Base-by-base conservation (phyloP, 768 basidiomycete species). In the Kwoniella sp. region DNA sequence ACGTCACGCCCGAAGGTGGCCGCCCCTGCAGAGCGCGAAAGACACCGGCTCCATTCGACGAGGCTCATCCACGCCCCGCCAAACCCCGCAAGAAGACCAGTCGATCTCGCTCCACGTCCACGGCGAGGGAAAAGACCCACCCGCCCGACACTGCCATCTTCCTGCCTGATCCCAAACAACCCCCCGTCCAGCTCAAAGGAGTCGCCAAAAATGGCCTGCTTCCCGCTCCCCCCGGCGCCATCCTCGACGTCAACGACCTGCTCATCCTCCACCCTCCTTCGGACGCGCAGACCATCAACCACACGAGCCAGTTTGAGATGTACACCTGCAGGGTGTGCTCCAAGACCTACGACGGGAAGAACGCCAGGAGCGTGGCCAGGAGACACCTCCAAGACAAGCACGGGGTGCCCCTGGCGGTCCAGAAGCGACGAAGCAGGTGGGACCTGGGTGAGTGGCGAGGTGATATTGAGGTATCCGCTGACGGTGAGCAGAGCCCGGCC, bases 321-420 rank as follows among this genome's bases (percentile, higher is more conserved):
- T 69, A 69, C 52, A 74, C 58, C 2, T 69, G 67, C 45, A 38
- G 67, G 33, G 45, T 60, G 10, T 77, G 77, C 56, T 60, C 70
- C 37, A 77, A 77, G 63, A 63, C 69, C n/a, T 77, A 77, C 56
- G 69, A 65, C 42, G 77, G 77, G 3, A 70, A 73, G 57, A 76
- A 77, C 48, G 75, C 74, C 3, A 48, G 77, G 46, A 75, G 73
- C 53, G 76, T 77, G 36, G 76, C 76, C 51, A 62, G 76, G 40
- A 37, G 77, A 43, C 77, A 77, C 59, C 48, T 77, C 48, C 73
- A 75, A 63, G 76, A 77, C 56, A 77, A 76, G 55, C 77, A 77
- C 62, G 72, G 67, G 14, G 73, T 77, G 23, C 70, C 74, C 17
- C 42, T 77, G 33, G 58, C 53, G n/a, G 50, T 65, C n/a, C 77